Conservation (phyloP, 257 asterid species). For the Nicotiana benthamiana region DNA sequence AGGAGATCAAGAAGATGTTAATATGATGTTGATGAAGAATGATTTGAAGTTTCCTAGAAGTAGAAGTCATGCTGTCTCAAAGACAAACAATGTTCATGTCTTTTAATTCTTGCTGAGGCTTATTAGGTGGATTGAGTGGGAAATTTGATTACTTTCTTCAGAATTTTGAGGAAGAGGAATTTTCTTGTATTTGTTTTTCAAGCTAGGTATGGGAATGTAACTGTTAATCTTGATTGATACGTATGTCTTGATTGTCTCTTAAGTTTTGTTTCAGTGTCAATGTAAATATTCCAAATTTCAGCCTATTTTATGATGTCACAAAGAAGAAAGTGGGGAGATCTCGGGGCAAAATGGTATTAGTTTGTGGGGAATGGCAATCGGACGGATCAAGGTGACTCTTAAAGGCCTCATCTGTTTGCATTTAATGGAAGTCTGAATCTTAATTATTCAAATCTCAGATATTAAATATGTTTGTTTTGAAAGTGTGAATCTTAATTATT, state of each 20-base stretch:
- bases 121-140: background rate
- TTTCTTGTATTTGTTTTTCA: background rate
- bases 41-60: constrained; percentile 42
- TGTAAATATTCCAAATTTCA: background rate
- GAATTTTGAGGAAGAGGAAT: background rate
- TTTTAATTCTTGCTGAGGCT: background rate
- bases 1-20: constrained; percentile 13
- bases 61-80: constrained; percentile 47
- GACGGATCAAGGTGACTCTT: too few species aligned
- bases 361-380: too few species aligned
- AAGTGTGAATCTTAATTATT: too few species aligned
- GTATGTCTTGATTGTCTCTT: background rate
- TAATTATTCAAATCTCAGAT: too few species aligned
- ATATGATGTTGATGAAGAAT: constrained; percentile 16
- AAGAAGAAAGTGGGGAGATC: background rate
- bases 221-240: background rate
- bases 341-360: background rate
- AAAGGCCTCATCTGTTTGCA: too few species aligned
- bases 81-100: background rate
- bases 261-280: background rate
- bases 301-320: background rate
- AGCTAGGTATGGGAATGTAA: background rate
- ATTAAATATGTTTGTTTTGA: too few species aligned
- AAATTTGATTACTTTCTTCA: background rate
- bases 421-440: too few species aligned